A percentile compares a stretch with the other conserved stretches of the same genome.
These are phyloP conservation scores for Colletotrichum sp. DNA, from an alignment of 2,329 filamentous ascomycete species.

Conservation along the genomic window DNA sequence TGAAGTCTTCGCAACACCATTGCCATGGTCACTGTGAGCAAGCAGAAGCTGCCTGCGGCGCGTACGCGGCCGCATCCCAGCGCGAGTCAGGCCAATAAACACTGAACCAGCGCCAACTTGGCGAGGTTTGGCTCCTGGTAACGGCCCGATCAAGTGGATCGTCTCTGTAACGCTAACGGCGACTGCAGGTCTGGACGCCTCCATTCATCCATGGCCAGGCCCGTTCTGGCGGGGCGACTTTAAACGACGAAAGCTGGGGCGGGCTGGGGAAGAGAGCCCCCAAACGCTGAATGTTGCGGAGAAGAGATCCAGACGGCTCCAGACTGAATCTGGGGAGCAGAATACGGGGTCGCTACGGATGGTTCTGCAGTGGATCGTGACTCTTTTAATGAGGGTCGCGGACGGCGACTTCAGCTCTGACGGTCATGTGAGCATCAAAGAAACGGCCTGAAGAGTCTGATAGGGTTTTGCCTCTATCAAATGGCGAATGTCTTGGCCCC, in stretches of 20 bases:
- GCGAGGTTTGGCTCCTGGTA: not conserved
- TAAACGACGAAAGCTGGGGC: not conserved
- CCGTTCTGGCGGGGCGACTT: not conserved
- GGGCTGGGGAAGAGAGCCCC: not conserved
- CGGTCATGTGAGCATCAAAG: not conserved
- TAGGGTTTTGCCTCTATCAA: not conserved
- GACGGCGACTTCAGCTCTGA: not conserved
- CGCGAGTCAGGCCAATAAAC: not conserved
- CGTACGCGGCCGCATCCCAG: not conserved
- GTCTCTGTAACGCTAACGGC: not conserved
- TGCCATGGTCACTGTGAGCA: not conserved
- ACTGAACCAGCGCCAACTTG: not conserved
- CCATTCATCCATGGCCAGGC: not conserved
- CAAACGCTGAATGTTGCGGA: not conserved
- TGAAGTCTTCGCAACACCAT: not conserved
- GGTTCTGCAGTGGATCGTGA: not conserved
- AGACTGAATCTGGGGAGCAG: not conserved
- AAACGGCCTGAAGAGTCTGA: not conserved
- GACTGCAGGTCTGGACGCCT: not conserved
- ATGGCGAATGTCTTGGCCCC: not conserved
- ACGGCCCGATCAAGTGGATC: slow-evolving; percentile 14
- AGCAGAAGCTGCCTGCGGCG: not conserved
- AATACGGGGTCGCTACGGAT: not conserved
- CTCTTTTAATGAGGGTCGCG: not conserved
- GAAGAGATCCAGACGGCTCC: not conserved